Evolutionary conservation across 768 basidiomycete species (phyloP).

Genomic region (Panellus pusillus): DNA sequence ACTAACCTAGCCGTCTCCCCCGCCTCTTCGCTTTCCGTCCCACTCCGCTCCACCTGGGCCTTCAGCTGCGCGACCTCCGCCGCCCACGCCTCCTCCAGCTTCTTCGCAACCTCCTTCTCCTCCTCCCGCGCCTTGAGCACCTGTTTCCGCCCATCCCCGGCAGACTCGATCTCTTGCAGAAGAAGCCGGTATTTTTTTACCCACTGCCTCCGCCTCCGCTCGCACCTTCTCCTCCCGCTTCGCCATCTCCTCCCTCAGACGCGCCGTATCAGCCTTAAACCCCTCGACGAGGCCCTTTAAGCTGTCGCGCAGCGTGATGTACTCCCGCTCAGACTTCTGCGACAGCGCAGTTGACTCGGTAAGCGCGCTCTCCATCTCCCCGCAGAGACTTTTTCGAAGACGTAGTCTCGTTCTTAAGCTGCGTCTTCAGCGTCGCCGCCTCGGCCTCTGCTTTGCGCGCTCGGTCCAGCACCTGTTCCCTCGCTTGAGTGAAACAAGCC

Average conservation of each 20-base stretch:
- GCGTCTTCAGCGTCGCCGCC: constrained; percentile 61
- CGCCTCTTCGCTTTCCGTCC: constrained; percentile 57
- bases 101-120: constrained; percentile 47
- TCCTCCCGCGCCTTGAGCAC: constrained; percentile 53
- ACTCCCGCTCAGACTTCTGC: constrained; percentile 82
- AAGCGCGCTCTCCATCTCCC: constrained; percentile 77
- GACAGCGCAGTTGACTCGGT: constrained; percentile 74
- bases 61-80: constrained; percentile 57
- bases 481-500: neutral
- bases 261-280: constrained; percentile 74
- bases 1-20: constrained; percentile 63
- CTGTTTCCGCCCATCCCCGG: constrained; percentile 42
- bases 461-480: constrained; percentile 67
- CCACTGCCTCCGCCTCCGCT: constrained; percentile 65
- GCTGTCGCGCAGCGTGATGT: constrained; percentile 74
- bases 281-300: constrained; percentile 70
- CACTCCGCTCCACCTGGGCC: constrained; percentile 52
- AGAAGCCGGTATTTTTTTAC: constrained; percentile 69
- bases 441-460: constrained; percentile 86
- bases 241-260: constrained; percentile 70
- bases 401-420: constrained; percentile 72
- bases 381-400: constrained; percentile 73
- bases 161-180: constrained; percentile 59
- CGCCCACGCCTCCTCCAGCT: constrained; percentile 62
- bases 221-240: constrained; percentile 70